Conservation (phyloP, 129 eudicot species). For the Flaveria sonorensis region DNA sequence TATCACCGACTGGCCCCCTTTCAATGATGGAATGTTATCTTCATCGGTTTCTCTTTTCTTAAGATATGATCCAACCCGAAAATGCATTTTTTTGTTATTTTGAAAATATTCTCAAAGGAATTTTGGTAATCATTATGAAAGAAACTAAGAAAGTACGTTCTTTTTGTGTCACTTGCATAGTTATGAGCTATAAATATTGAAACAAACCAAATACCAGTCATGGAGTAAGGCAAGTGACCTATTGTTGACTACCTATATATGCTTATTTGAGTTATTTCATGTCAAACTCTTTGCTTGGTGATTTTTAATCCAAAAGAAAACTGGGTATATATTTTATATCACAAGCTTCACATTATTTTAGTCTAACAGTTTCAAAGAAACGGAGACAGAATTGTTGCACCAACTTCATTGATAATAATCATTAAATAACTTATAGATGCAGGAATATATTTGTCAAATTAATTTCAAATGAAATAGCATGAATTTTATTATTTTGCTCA, state of each 20-base stretch:
- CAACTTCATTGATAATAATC: slow-evolving; percentile 23
- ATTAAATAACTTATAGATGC: neutral
- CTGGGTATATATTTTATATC: slow-evolving; percentile 19
- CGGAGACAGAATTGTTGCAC: slow-evolving; percentile 23
- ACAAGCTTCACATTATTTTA: slow-evolving; percentile 34
- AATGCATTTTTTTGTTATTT: no score
- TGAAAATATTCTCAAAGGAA: no score
- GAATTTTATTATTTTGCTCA: slow-evolving; percentile 4
- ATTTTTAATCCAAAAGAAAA: neutral
- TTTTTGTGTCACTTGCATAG: neutral
- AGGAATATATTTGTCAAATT: neutral
- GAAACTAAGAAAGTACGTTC: neutral
- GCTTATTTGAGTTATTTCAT: neutral
- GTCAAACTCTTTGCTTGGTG: slow-evolving; percentile 5
- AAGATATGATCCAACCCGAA: no score
- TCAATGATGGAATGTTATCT: no score
- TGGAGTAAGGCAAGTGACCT: slow-evolving; percentile 19
- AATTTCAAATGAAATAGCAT: neutral
- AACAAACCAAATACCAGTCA: neutral
- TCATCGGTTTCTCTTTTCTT: no score
- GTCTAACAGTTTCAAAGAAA: slow-evolving; percentile 12
- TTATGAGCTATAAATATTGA: neutral
- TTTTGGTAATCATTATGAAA: neutral
- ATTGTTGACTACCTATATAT: slow-evolving; percentile 24
- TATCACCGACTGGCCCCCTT: no score